Percentiles rank a stretch among this genome's conserved stretches.
phyloP scores from a whole-genome alignment of 352 stramenopile genomes.

The Pseudoperonospora humuli region DNA sequence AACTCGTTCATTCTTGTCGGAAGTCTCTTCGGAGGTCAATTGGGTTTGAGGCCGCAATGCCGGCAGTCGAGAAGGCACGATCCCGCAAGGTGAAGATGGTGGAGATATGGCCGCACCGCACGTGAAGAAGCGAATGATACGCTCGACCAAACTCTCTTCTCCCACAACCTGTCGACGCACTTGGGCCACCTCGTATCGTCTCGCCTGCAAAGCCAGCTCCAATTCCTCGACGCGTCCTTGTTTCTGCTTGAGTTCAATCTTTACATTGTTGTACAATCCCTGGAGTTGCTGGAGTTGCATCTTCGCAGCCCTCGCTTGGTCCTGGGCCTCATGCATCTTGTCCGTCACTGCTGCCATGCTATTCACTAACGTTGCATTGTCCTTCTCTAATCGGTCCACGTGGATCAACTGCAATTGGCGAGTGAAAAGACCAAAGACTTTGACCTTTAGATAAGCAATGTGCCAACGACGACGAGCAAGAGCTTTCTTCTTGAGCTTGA shows the following conservation, averaged over 20 bases:
- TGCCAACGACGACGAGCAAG: conserved; percentile 65
- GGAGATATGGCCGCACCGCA: conserved; percentile 54
- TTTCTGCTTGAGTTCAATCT: conserved; percentile 48
- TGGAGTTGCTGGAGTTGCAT: conserved; percentile 52
- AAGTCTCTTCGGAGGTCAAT: conserved; percentile 23
- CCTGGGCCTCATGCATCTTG: conserved; percentile 30
- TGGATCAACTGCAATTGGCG: conserved; percentile 62
- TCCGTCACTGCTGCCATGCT: conserved; percentile 33
- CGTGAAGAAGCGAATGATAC: conserved; percentile 81
- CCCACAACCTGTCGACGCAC: conserved; percentile 30
- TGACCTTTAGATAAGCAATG: conserved; percentile 53
- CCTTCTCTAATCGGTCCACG: conserved; percentile 58
- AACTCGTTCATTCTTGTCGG: conserved; percentile 21
- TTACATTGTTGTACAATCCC: conserved; percentile 42
- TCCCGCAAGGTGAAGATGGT: conserved; percentile 33
- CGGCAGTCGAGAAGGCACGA: conserved; percentile 20
- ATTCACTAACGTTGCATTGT: conserved; percentile 42
- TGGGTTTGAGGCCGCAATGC: conserved; percentile 26
- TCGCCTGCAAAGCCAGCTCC: conserved; percentile 44
- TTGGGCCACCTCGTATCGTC: conserved; percentile 42
- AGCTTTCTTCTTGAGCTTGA: conserved; percentile 53
- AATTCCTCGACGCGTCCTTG: conserved; percentile 48
- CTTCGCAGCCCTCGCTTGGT: conserved; percentile 38
- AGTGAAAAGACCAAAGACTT: conserved; percentile 44
- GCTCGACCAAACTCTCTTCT: conserved; percentile 40